Evolutionary conservation across 768 basidiomycete genomes (phyloP).

Genomic region (Collybia sordida): DNA sequence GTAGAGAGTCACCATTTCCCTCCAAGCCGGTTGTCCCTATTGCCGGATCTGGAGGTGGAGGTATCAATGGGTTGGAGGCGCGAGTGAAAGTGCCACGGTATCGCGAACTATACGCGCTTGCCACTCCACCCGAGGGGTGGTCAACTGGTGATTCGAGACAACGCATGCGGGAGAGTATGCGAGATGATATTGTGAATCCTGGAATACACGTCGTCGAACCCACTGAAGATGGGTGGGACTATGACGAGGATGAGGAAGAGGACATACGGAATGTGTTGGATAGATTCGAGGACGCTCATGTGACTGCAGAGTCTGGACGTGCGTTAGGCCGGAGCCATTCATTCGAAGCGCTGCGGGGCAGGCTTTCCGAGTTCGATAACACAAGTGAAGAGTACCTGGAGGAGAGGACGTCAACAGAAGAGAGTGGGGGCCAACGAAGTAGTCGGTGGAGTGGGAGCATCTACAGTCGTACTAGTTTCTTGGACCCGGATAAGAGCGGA

Average conservation of each 20-base stretch:
- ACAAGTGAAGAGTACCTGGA: conserved; percentile 11
- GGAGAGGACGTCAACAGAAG: conserved; percentile 19
- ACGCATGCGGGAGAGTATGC: conserved; percentile 6
- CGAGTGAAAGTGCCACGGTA: conserved; percentile 27
- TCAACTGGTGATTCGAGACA: conserved; percentile 7
- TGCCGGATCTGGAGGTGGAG: conserved; percentile 16
- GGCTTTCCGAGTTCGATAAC: conserved; percentile 14
- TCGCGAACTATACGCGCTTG: conserved; percentile 28
- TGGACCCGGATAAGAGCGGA: conserved; percentile 54
- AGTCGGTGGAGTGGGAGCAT: conserved; percentile 47
- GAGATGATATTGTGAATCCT: conserved; percentile 5
- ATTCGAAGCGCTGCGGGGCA: conserved; percentile 16
- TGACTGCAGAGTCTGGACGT: conserved; percentile 6
- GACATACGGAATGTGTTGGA: conserved; percentile 37
- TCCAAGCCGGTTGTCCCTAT: conserved; percentile 34
- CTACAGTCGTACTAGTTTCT: conserved; percentile 50
- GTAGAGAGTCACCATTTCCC: conserved; percentile 53
- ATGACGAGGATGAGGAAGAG: conserved; percentile 23
- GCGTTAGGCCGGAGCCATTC: conserved; percentile 30
- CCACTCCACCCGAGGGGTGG: conserved; percentile 9
- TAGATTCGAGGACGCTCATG: conserved; percentile 30
- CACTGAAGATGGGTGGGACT: conserved; percentile 22
- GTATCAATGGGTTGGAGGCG: conserved; percentile 23
- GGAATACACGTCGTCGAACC: conserved; percentile 4
- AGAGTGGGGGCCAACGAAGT: conserved; percentile 27